Percentiles rank a stretch among this genome's conserved stretches.
Conservation (phyloP, 2,329 filamentous ascomycete species). For the Onygena corvina region DNA sequence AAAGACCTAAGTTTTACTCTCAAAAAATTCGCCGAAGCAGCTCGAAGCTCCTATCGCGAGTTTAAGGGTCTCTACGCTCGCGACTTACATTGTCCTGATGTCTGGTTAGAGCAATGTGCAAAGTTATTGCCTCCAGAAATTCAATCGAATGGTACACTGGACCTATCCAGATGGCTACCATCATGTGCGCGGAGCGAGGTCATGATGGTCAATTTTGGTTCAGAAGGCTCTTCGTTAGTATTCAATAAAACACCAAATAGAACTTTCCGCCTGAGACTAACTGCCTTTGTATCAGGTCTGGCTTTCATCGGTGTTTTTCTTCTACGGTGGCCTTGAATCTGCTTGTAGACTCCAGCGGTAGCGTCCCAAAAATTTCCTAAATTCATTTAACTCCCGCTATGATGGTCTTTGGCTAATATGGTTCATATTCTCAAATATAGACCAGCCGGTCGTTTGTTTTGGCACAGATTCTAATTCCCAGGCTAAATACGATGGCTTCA, state of each 20-base stretch:
- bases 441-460: slow-evolving; percentile 24
- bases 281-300: slow-evolving; percentile 19
- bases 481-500: slow-evolving; percentile 25
- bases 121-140: slow-evolving; percentile 23
- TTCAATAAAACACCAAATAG: background rate
- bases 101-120: slow-evolving; percentile 24
- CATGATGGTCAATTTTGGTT: slow-evolving; percentile 30
- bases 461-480: slow-evolving; percentile 27
- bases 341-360: slow-evolving; percentile 24
- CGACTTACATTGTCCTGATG: slow-evolving; percentile 25
- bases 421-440: slow-evolving; percentile 12
- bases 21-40: slow-evolving; percentile 24
- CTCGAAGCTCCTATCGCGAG: slow-evolving; percentile 16
- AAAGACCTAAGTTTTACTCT: slow-evolving; percentile 26
- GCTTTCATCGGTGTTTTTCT: slow-evolving; percentile 29
- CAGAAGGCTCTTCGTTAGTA: slow-evolving; percentile 23
- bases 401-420: background rate
- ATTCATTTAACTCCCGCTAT: background rate
- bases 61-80: slow-evolving; percentile 26
- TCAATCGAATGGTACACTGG: slow-evolving; percentile 25
- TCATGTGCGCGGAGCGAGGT: slow-evolving; percentile 26
- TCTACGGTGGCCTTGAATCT: slow-evolving; percentile 28
- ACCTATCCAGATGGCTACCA: slow-evolving; percentile 27
- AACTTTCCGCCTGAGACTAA: background rate
- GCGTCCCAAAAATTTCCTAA: too few species aligned